Evolutionary conservation across 2,329 filamentous ascomycete species (phyloP), one percentile per base, ranked within the genome.

Genomic region (Exophiala lecanii-corni): DNA sequence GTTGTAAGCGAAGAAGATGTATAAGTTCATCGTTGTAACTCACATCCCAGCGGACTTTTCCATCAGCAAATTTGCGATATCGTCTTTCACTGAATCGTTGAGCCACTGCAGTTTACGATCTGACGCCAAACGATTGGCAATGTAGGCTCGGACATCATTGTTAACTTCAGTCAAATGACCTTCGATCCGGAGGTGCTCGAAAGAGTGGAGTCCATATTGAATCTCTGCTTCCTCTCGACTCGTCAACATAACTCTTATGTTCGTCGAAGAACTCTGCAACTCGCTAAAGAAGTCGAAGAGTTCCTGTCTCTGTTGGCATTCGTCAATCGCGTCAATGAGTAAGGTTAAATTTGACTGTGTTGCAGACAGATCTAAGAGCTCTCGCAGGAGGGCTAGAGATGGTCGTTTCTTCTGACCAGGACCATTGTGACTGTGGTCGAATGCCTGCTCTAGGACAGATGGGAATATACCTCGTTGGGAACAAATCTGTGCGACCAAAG

Each of bases 31-130:
- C 30, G 12, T 15, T 26, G 18, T n/a, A 40, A n/a, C 28, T 25
- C 36, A 53, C 53, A 53, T 52, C 10, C 50, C 50, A 45, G 46
- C 35, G 2, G 49, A 36, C 35, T 50, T 54, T n/a, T 26, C 33
- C 57, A 62, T 59, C 56, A 61, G 53, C 54, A 57, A 23, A 15
- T 16, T 32, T 17, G 25, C 37, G 17, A 53, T 53, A 5, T 49
- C 41, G 5, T 45, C 21, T 30, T 35, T 35, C 6, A 39, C 12
- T 6, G 43, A 35, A 13, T 28, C 16, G 10, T 35, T 25, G 30
- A 33, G 33, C 18, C 17, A 21, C 37, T 49, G 25, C 16, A 53
- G 31, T 13, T 39, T 45, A 2, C 10, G 9, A 17, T 50, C 47
- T 16, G 19, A 34, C 5, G 15, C n/a, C 3, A 53, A 39, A 10